Evolutionary conservation across 75 land plant species (phyloP), one percentile per base, ranked within the genome.

Genomic region (Pinus tabuliformis): DNA sequence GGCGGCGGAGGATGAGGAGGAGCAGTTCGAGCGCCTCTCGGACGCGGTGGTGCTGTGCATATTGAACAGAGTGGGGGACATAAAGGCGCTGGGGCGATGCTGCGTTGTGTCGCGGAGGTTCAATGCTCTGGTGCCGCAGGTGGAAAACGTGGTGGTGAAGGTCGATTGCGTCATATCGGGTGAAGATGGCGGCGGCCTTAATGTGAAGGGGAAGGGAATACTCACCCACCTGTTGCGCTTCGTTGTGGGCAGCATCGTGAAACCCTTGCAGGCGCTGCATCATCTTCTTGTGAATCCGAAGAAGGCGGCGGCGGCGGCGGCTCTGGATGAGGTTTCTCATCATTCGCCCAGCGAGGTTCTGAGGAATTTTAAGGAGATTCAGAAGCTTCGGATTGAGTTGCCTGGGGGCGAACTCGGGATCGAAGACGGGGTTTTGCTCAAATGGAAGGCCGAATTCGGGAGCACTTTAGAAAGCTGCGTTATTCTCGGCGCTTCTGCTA

Each of bases 41-140:
- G 99, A 97, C 72, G 79, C 95, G n/a, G 75, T 97, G 21, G 82
- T 94, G 12, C 89, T 96, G 28, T 45, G 83, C 12, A 81, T 97
- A 77, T 87, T 97, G 81, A 97, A 97, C 93, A 86, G 79, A 78
- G 76, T 92, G 76, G 92, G 84, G 20, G 99, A 97, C 76, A 90
- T 97, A 62, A 97, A 97, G 81, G 87, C 90, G n/a, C 87, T 97
- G 14, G 98, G 99, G 21, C 86, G 98, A 18, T 96, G 99, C 93
- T 94, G 89, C 77, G 92, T 89, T 37, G 97, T 97, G 36, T 94
- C 96, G 36, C 85, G 82, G 42, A 76, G 99, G n/a, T 97, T 97
- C 86, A 81, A 89, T 62, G 57, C 84, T 11, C 76, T 95, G 33
- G 90, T 85, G 61, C 86, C 89, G 8, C 88, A 88, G 75, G 99